Conservation (phyloP, 257 asterid genomes). For the Penstemon newberryi region DNA sequence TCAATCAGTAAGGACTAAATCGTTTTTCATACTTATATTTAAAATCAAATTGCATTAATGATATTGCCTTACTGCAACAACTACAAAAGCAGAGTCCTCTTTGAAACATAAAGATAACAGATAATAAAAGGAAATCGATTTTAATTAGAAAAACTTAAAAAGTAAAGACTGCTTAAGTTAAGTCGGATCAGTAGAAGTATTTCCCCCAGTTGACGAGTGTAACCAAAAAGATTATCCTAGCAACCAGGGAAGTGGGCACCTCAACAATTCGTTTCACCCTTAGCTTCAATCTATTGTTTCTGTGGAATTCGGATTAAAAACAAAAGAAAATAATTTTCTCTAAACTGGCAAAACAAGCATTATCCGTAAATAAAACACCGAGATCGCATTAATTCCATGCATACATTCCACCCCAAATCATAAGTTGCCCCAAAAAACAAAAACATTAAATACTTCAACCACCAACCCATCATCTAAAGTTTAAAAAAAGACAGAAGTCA, state of each 20-base stretch:
- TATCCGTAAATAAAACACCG: not conserved
- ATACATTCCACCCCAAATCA: not conserved
- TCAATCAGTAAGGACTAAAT: constrained; percentile 5
- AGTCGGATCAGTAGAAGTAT: not conserved
- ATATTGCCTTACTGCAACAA: not conserved
- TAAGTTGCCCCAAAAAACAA: constrained; percentile 6
- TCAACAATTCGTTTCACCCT: constrained; percentile 3
- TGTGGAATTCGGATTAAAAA: constrained; percentile 8
- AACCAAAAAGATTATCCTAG: not conserved
- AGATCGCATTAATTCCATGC: constrained; percentile 12
- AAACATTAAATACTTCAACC: constrained; percentile 15
- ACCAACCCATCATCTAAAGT: constrained; percentile 10
- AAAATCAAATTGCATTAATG: not conserved
- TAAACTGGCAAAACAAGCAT: constrained; percentile 10
- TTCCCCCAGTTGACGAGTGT: constrained; percentile 6
- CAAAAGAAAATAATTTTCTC: not conserved
- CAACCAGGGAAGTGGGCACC: not conserved
- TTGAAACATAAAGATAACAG: not conserved
- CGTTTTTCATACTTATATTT: not conserved
- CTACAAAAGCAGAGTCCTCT: constrained; percentile 10
- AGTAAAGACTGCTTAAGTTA: not conserved
- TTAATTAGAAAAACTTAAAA: not conserved
- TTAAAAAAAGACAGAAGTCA: not conserved
- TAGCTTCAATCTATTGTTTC: constrained; percentile 17
- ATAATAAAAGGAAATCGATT: not conserved